Conservation (phyloP, 257 asterid species). For the Nicotiana tabacum region DNA sequence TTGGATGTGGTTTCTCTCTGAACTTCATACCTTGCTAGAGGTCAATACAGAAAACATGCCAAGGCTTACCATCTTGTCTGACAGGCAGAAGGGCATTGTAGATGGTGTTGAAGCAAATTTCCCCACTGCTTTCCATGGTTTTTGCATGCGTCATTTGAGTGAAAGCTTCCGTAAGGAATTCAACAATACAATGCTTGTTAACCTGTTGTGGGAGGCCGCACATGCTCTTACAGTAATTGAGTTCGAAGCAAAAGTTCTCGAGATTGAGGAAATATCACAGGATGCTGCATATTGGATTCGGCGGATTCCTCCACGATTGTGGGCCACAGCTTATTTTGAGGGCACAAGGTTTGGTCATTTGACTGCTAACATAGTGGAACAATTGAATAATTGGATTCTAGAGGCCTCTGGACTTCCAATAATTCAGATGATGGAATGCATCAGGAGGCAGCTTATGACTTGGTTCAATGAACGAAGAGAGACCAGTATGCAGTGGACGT, state of each 20-base stretch:
- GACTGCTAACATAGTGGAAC: slow-evolving; percentile 71
- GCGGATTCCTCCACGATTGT: slow-evolving; percentile 62
- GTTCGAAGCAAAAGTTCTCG: slow-evolving; percentile 66
- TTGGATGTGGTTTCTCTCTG: slow-evolving; percentile 99
- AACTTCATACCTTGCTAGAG: slow-evolving; percentile 84
- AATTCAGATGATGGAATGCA: slow-evolving; percentile 92
- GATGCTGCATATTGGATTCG: slow-evolving; percentile 93
- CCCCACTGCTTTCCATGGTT: slow-evolving; percentile 92
- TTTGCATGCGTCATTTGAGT: slow-evolving; percentile 88
- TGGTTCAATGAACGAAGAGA: slow-evolving; percentile 96
- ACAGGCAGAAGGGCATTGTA: slow-evolving; percentile 73
- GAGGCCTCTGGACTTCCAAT: slow-evolving; percentile 93
- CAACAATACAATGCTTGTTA: slow-evolving; percentile 78
- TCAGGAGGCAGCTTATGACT: slow-evolving; percentile 85
- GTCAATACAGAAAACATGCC: slow-evolving; percentile 93
- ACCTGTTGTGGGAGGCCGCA: slow-evolving; percentile 88
- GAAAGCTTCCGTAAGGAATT: slow-evolving; percentile 88
- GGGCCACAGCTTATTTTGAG: slow-evolving; percentile 92
- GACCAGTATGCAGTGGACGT: slow-evolving; percentile 92
- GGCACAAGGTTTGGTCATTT: slow-evolving; percentile 86
- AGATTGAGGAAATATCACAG: slow-evolving; percentile 83
- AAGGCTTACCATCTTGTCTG: slow-evolving; percentile 84
- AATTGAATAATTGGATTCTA: slow-evolving; percentile 62
- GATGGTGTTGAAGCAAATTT: slow-evolving; percentile 87
- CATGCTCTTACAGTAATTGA: slow-evolving; percentile 72